Conservation (phyloP, 169 alveolate genomes). For the Babesia ovata region DNA sequence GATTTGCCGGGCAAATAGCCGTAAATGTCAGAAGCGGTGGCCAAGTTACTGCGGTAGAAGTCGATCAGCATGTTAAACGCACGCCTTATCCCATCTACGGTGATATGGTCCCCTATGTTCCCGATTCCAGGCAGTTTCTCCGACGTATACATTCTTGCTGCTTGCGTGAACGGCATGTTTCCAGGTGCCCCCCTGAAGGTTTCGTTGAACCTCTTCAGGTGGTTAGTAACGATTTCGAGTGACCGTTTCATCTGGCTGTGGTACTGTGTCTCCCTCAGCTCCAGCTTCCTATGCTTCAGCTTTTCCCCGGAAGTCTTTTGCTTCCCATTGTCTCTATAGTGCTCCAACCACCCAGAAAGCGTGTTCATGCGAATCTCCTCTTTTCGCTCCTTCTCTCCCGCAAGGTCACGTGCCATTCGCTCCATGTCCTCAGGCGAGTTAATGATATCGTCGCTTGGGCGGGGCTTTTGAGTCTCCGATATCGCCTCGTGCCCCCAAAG, state of each 20-base stretch:
- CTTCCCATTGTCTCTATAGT: slow-evolving; percentile 21
- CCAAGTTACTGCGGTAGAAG: slow-evolving; percentile 36
- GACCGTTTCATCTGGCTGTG: slow-evolving; percentile 7
- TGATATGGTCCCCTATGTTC: slow-evolving; percentile 15
- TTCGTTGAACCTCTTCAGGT: slow-evolving; percentile 37
- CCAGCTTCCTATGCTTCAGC: slow-evolving; percentile 18
- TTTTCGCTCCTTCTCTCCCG: neutral
- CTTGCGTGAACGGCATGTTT: slow-evolving; percentile 16
- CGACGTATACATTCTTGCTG: slow-evolving; percentile 4
- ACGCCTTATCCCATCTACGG: slow-evolving; percentile 3
- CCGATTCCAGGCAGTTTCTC: slow-evolving; percentile 4
- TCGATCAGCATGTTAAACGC: slow-evolving; percentile 36
- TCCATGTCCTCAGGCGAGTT: neutral
- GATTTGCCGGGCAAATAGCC: slow-evolving; percentile 17
- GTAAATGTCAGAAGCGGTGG: slow-evolving; percentile 22
- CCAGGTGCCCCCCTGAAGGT: slow-evolving; percentile 26
- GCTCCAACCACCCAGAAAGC: slow-evolving; percentile 49
- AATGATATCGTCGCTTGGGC: neutral
- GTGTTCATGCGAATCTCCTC: slow-evolving; percentile 26
- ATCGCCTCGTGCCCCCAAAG: slow-evolving; percentile 57
- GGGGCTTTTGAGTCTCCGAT: slow-evolving; percentile 8
- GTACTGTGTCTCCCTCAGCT: slow-evolving; percentile 34
- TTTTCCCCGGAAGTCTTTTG: neutral
- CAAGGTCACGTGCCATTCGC: neutral
- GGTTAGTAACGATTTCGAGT: neutral